Conservation (phyloP, 441 rosid genomes). For the Theobroma grandiflorum region DNA sequence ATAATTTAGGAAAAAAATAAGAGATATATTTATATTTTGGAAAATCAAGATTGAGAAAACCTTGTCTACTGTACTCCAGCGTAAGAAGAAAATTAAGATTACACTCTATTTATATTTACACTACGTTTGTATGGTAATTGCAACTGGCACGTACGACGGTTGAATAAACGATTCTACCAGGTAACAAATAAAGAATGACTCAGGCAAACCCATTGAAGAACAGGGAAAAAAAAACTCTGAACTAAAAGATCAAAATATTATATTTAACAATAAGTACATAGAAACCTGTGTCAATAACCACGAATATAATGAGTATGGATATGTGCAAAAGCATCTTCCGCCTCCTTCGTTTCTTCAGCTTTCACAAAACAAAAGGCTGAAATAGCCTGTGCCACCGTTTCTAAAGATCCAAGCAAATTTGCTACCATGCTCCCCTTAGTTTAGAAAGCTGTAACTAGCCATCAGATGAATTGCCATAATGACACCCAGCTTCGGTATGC, state of each 20-base stretch:
- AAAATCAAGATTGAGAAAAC: not conserved
- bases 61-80: not conserved
- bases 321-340: constrained; percentile 14
- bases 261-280: constrained; percentile 13
- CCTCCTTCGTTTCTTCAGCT: not conserved
- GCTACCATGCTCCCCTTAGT: not conserved
- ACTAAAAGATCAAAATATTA: constrained; percentile 4
- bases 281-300: constrained; percentile 16
- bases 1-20: not conserved
- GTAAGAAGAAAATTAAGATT: not conserved
- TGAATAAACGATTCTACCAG: constrained; percentile 3
- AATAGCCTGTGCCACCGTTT: not conserved
- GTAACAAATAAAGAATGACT: not conserved
- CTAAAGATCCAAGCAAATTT: not conserved
- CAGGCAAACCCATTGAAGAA: not conserved
- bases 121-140: not conserved
- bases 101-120: not conserved
- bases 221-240: constrained; percentile 18
- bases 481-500: constrained; percentile 38
- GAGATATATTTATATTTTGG: not conserved
- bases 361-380: not conserved
- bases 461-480: constrained; percentile 22
- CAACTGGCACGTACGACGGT: not conserved
- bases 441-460: constrained; percentile 11
- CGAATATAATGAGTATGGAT: not conserved